Conservation (phyloP, 805 yeast genomes). For the Zygotorulaspora florentina region DNA sequence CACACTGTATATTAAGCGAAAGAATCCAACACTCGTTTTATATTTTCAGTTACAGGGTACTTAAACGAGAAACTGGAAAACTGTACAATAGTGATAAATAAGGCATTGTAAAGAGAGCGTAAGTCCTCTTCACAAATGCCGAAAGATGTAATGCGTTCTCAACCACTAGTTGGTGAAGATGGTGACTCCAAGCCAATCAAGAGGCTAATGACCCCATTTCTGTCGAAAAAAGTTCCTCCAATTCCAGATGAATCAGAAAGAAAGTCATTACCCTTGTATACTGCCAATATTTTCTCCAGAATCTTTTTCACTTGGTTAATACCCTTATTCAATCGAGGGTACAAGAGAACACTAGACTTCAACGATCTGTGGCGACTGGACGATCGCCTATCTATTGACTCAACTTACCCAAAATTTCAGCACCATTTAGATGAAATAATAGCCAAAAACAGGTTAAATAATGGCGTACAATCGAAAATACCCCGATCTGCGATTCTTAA, state of each 20-base stretch:
- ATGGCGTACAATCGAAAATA: conserved; percentile 27
- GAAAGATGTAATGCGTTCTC: not conserved
- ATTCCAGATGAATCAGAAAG: conserved; percentile 41
- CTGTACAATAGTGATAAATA: no score
- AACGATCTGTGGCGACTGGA: conserved; percentile 4
- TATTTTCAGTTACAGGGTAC: not conserved
- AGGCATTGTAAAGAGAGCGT: no score
- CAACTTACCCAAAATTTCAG: conserved; percentile 5
- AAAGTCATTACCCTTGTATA: conserved; percentile 41
- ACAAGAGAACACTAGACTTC: conserved; percentile 49
- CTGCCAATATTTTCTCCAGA: conserved; percentile 35
- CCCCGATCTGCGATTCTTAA: conserved; percentile 38
- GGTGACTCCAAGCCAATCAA: conserved; percentile 1
- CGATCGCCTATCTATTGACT: not conserved
- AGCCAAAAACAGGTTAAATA: conserved; percentile 25
- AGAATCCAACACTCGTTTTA: not conserved
- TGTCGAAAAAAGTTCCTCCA: conserved; percentile 37
- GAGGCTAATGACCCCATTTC: conserved; percentile 4
- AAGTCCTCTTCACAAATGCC: not conserved
- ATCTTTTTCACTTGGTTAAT: conserved; percentile 51
- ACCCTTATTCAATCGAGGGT: conserved; percentile 51
- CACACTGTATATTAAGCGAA: not conserved
- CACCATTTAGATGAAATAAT: conserved; percentile 17
- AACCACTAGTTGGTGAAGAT: not conserved
- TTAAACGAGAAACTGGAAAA: not conserved